These are phyloP conservation scores for Eucalyptus viminalis DNA, from an alignment of 345 rosid species.

Conservation along the genomic window DNA sequence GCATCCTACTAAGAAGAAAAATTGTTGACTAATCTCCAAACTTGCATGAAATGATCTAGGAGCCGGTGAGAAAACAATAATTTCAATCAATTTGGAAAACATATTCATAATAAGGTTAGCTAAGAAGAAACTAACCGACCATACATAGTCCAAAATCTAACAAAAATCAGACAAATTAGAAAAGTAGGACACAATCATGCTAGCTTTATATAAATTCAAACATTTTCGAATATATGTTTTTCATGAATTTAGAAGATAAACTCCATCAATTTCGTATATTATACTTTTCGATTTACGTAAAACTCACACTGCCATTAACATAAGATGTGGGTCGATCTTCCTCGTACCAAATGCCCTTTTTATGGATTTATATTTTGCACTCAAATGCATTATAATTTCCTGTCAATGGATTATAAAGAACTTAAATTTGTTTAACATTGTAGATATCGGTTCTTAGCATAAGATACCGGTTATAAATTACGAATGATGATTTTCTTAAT, in stretches of 20 bases:
- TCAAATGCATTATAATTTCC: background rate
- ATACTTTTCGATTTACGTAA: background rate
- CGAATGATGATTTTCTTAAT: background rate
- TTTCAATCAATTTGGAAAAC: background rate
- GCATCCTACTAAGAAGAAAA: background rate
- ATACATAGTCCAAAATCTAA: background rate
- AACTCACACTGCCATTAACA: background rate
- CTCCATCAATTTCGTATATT: background rate
- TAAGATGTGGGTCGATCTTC: background rate
- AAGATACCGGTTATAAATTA: background rate
- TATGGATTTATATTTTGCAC: background rate
- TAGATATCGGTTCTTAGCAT: background rate
- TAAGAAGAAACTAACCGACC: background rate
- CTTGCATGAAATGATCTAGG: background rate
- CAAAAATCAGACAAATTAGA: background rate
- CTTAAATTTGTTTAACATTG: background rate
- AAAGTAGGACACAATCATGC: background rate
- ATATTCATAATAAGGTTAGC: background rate
- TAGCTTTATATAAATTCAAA: background rate
- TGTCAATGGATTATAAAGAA: fast-evolving
- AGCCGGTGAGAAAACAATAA: background rate
- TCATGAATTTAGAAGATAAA: background rate
- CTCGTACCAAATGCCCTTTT: background rate
- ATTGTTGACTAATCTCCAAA: background rate
- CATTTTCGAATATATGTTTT: background rate